Evolutionary conservation across 495 filamentous ascomycete species (phyloP).

Genomic region (Margaritispora aquatica): DNA sequence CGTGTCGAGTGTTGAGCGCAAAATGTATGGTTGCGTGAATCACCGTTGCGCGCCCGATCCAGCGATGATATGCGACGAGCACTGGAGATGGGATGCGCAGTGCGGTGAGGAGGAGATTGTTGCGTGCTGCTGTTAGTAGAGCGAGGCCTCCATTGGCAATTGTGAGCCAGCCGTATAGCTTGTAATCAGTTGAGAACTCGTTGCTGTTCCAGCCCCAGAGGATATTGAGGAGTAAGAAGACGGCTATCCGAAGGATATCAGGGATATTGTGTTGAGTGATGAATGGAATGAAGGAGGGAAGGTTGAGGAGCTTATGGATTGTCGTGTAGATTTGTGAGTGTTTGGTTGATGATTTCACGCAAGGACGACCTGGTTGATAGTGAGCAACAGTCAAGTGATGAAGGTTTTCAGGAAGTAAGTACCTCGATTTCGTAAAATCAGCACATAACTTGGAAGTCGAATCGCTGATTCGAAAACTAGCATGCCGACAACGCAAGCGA

Average conservation of each 20-base stretch:
- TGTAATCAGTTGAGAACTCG: constrained; percentile 15
- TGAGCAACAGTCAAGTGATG: neutral
- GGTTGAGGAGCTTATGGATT: constrained; percentile 17
- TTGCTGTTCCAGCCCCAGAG: constrained; percentile 13
- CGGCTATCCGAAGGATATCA: constrained; percentile 20
- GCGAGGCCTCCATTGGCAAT: constrained; percentile 17
- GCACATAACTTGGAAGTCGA: constrained; percentile 6
- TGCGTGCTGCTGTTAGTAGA: constrained; percentile 18
- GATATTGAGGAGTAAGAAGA: constrained; percentile 23
- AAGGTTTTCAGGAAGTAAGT: neutral
- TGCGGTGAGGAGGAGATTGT: constrained; percentile 12
- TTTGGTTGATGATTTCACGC: constrained; percentile 8
- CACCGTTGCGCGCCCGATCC: constrained; percentile 12
- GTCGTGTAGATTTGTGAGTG: constrained; percentile 15
- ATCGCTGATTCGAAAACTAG: constrained; percentile 17
- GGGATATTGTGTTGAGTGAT: constrained; percentile 10
- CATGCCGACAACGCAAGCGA: constrained; percentile 15
- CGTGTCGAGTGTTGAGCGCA: constrained; percentile 12
- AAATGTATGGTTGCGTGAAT: constrained; percentile 19
- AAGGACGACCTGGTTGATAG: constrained; percentile 1
- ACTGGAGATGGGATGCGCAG: constrained; percentile 12
- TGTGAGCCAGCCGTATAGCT: constrained; percentile 21
- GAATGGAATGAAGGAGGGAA: constrained; percentile 21
- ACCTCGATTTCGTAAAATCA: constrained; percentile 8
- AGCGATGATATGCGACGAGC: constrained; percentile 18